phyloP scores from a whole-genome alignment of 1,284 basidiomycete species.

The Marasmius tenuissimus region DNA sequence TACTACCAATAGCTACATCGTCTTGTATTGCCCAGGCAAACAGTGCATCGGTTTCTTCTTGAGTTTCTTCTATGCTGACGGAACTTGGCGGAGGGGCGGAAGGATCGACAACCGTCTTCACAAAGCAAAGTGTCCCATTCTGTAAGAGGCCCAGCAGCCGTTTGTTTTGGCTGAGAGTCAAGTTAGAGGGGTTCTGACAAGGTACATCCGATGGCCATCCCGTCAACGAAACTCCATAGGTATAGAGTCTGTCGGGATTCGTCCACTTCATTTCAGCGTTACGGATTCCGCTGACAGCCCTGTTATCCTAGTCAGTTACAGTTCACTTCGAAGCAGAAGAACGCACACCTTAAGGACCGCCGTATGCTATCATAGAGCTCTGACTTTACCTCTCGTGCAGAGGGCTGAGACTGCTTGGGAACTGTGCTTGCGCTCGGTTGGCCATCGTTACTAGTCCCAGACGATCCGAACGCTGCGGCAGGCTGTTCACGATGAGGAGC shows the following conservation, averaged over 20 bases:
- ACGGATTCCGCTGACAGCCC: conserved; percentile 52
- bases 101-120: conserved; percentile 23
- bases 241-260: conserved; percentile 53
- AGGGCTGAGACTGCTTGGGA: conserved; percentile 25
- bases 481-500: conserved; percentile 9
- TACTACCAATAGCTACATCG: neutral
- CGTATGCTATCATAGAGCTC: conserved; percentile 51
- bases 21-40: conserved; percentile 11
- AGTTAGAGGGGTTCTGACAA: conserved; percentile 55
- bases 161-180: conserved; percentile 54
- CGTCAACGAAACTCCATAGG: conserved; percentile 56
- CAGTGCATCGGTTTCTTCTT: neutral
- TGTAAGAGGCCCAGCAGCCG: conserved; percentile 47
- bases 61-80: conserved; percentile 8
- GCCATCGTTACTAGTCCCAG: conserved; percentile 9
- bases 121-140: conserved; percentile 48
- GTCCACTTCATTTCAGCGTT: conserved; percentile 76
- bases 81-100: neutral
- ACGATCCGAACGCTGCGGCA: conserved; percentile 7
- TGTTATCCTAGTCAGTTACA: conserved; percentile 21
- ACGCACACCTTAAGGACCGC: conserved; percentile 47
- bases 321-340: neutral
- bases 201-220: conserved; percentile 64
- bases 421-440: conserved; percentile 2
- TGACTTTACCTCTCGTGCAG: conserved; percentile 21